A percentile compares a stretch with the other conserved stretches of the same genome.
These are phyloP conservation scores for Chenopodium suecicum DNA, from an alignment of 148 eudicot species.

Conservation along the genomic window DNA sequence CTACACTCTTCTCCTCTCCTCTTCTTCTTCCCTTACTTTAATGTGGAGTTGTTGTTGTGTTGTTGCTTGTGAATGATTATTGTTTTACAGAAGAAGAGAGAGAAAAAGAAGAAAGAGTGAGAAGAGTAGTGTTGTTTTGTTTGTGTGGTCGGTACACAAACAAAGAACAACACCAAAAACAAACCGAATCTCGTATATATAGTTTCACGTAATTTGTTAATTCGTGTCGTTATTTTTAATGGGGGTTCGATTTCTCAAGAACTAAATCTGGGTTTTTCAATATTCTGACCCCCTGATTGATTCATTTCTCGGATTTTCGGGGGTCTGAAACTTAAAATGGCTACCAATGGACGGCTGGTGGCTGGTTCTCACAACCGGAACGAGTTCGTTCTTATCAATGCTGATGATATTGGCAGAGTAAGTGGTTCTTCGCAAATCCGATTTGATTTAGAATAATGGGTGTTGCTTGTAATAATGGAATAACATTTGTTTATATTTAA, in stretches of 20 bases:
- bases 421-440: neutral
- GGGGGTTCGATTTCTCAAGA: no score
- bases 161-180: no score
- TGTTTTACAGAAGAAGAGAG: conserved; percentile 10
- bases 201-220: no score
- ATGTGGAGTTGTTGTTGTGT: conserved; percentile 26
- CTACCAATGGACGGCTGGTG: conserved; percentile 63
- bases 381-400: conserved; percentile 77
- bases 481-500: neutral
- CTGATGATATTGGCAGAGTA: conserved; percentile 75
- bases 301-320: conserved; percentile 14
- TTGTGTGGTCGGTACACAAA: no score
- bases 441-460: no score
- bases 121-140: no score
- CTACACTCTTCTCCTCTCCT: neutral
- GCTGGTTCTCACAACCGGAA: conserved; percentile 84
- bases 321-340: conserved; percentile 38
- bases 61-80: conserved; percentile 23
- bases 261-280: conserved; percentile 26
- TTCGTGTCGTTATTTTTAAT: no score
- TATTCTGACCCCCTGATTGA: conserved; percentile 8
- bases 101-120: neutral
- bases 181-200: no score
- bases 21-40: conserved; percentile 14
- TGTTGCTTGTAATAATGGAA: no score